Evolutionary conservation across 768 basidiomycete species (phyloP).

Genomic region (Collybia nuda): DNA sequence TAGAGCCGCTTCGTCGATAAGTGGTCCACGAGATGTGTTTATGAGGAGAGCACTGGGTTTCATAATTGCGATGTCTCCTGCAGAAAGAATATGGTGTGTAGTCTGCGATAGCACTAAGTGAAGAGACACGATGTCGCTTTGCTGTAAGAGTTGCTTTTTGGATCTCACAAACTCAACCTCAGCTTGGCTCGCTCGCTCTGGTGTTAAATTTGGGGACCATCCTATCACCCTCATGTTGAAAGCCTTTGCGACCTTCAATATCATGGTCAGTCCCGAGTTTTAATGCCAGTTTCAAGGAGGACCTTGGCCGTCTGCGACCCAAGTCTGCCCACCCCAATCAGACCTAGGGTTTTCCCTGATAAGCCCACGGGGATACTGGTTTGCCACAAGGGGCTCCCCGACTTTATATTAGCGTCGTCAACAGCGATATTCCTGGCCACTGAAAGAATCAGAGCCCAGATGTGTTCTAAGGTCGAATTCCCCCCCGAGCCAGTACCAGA

Average conservation of each 20-base stretch:
- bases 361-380: slow-evolving; percentile 48
- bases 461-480: slow-evolving; percentile 58
- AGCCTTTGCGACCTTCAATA: slow-evolving; percentile 50
- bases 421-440: slow-evolving; percentile 46
- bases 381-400: slow-evolving; percentile 53
- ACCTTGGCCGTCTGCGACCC: slow-evolving; percentile 54
- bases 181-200: slow-evolving; percentile 49
- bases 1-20: slow-evolving; percentile 61
- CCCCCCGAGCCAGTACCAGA: slow-evolving; percentile 45
- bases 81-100: slow-evolving; percentile 48
- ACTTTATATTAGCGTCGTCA: slow-evolving; percentile 50
- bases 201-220: slow-evolving; percentile 67
- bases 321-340: slow-evolving; percentile 62
- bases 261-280: background rate
- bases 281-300: slow-evolving; percentile 3
- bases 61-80: slow-evolving; percentile 49
- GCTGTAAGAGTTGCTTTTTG: slow-evolving; percentile 52
- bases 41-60: slow-evolving; percentile 59
- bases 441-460: slow-evolving; percentile 61
- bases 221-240: slow-evolving; percentile 61
- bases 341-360: slow-evolving; percentile 53
- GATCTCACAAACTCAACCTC: slow-evolving; percentile 48
- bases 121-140: slow-evolving; percentile 60
- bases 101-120: slow-evolving; percentile 56
- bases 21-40: slow-evolving; percentile 66